A percentile compares a stretch with the other conserved stretches of the same genome.
phyloP scores from a whole-genome alignment of 371 early-diverging fungal genomes.

The Entomophthora muscae region DNA sequence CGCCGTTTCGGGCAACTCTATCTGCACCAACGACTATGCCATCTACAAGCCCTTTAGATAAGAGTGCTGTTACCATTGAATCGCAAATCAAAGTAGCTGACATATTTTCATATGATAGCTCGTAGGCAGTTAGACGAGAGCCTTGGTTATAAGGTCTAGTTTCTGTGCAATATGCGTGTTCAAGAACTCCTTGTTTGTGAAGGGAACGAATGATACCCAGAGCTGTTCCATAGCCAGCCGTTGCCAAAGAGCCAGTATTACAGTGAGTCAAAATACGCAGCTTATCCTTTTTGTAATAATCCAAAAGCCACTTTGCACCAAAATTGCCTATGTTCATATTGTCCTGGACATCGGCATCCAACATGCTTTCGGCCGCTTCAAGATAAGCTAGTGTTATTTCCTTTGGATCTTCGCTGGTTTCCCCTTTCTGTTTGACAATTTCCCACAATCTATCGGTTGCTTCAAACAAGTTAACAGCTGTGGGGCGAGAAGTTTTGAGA shows the following conservation, averaged over 20 bases:
- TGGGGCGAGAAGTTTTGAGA: conserved; percentile 80
- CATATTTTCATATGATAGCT: conserved; percentile 79
- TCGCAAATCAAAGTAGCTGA: conserved; percentile 83
- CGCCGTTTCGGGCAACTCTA: conserved; percentile 89
- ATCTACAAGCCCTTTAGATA: conserved; percentile 32
- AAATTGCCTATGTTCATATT: conserved; percentile 71
- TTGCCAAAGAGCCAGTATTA: conserved; percentile 84
- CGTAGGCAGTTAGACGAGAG: conserved; percentile 83
- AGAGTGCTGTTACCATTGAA: conserved; percentile 72
- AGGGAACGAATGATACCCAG: conserved; percentile 75
- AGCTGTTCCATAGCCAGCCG: conserved; percentile 77
- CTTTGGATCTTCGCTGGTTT: conserved; percentile 11
- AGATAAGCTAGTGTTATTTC: conserved; percentile 39
- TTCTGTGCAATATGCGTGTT: conserved; percentile 85
- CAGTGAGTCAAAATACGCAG: conserved; percentile 84
- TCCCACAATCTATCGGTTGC: conserved; percentile 56
- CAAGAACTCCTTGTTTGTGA: conserved; percentile 27
- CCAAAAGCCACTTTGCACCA: conserved; percentile 50
- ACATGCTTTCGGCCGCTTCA: conserved; percentile 64
- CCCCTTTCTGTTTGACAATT: conserved; percentile 16
- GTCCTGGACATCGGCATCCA: conserved; percentile 68
- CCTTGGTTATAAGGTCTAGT: conserved; percentile 98
- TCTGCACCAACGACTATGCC: conserved; percentile 95
- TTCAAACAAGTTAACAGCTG: conserved; percentile 92
- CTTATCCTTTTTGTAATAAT: conserved; percentile 1